Base-by-base conservation (phyloP, 352 stramenopile species). In the Thraustochytrium sp. region DNA sequence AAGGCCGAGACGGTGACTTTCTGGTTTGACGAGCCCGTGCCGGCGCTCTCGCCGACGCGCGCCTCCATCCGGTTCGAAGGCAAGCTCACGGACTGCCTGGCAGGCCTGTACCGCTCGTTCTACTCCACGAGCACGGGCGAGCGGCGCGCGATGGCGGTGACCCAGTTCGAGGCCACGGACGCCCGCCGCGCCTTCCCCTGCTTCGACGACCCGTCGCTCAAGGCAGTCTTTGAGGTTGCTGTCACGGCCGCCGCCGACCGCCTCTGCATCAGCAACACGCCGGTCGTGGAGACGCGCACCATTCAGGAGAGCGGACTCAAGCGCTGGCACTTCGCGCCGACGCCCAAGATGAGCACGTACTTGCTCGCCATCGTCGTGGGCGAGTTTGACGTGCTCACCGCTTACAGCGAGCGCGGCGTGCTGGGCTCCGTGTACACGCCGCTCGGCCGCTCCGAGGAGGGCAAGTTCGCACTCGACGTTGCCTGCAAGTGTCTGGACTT, bases 161-260 rank as follows among this genome's bases (percentile, higher is more conserved):
- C 93, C 29, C 92, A 97, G 86, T 97, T 97, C 85, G 93, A 97
- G 87, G 87, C 90, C 46, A 88, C 93, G 13, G 91, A 97, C 64
- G 91, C 92, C n/a, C 91, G 96, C 64, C 90, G 94, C 31, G 95
- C 94, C 31, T 98, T 99, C 86, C 95, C 96, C 13, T 99, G 96
- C 89, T 98, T 95, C 90, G 96, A 99, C 87, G 96, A 99, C 87
- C 96, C 96, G 2, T 90, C 93, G 11, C 89, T 97, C 44, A 99
- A 99, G 89, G 94, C 96, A 29, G 92, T 91, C 26, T 99, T 98
- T 85, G 89, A 93, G 76, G 92, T 98, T 64, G 93, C 91, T 3
- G 92, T 91, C 2, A 83, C 98, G 65, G 88, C 92, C 1, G 93
- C 96, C 3, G 92, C 96, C 26, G 78, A 77, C 29, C 85, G 95